Percentiles rank a stretch among this genome's conserved stretches.
phyloP scores from a whole-genome alignment of 352 stramenopile species.

The Salisapilia sapeloensis region DNA sequence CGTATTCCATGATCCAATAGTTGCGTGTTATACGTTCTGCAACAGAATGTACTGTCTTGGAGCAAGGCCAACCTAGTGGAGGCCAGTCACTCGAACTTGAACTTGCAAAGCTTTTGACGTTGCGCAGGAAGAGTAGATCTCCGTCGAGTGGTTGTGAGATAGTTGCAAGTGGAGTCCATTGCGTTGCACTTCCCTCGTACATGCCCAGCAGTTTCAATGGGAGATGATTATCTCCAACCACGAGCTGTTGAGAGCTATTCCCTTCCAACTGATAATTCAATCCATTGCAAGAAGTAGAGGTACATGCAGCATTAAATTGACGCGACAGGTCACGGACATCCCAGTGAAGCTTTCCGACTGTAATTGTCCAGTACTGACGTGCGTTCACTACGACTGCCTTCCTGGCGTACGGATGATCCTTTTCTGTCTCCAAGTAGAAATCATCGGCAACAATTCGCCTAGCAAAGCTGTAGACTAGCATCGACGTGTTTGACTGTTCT shows the following conservation, averaged over 20 bases:
- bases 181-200: constrained; percentile 18
- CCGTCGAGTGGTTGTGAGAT: constrained; percentile 10
- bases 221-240: constrained; percentile 21
- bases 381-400: constrained; percentile 14
- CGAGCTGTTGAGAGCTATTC: constrained; percentile 7
- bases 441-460: constrained; percentile 18
- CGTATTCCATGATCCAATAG: constrained; percentile 19
- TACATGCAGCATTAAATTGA: constrained; percentile 19
- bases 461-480: constrained; percentile 25
- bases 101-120: too few relatives aligned
- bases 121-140: constrained; percentile 16
- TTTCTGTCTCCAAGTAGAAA: constrained; percentile 5
- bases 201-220: constrained; percentile 10
- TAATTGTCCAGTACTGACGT: constrained; percentile 24
- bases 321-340: constrained; percentile 12
- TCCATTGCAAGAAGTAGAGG: constrained; percentile 8
- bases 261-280: constrained; percentile 14
- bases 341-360: constrained; percentile 20
- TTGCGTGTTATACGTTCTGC: constrained; percentile 17
- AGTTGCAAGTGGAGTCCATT: constrained; percentile 18
- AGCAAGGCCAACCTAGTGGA: constrained; percentile 18
- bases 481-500: constrained; percentile 8
- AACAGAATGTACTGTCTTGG: constrained; percentile 17
- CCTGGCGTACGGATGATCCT: constrained; percentile 1
- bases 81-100: constrained; percentile 6